Evolutionary conservation across 2,329 filamentous ascomycete species (phyloP), one percentile per base, ranked within the genome.

Genomic region (Epichloe brachyelytri): DNA sequence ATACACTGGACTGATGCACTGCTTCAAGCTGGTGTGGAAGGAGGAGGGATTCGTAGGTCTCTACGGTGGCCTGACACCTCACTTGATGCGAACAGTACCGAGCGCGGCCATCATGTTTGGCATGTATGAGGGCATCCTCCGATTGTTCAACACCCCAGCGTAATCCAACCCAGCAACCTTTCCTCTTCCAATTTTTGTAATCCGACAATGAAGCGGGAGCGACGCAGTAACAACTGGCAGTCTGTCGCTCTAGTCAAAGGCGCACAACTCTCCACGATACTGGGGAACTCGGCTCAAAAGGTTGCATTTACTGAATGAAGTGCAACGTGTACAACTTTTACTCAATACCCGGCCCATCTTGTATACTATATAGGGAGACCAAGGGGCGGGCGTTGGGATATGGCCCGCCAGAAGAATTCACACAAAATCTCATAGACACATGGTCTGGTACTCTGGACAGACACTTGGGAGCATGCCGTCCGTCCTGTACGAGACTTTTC

Each of bases 71-170:
- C 74, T 97, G 61, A 94, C 90, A 14, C 89, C 91, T 45, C 91
- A 97, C 65, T 80, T 97, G 61, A 79, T 96, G 68, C 79, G 90
- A 55, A 90, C 90, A 6, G 90, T 96, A 5, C 91, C 91, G 1
- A 93, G 86, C 59, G 89, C 91, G 7, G 89, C 87, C 58, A 95
- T 97, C 66, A 96, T 95, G 86, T 95, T 96, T 66, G 89, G 88
- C 68, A 93, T 93, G 74, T 95, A 81, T 61, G 78, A 81, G 62
- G 75, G 71, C 50, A 79, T 80, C 43, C 66, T 80, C 33, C 70
- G 71, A 5, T 58, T 77, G 5, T 72, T 75, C 53, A 60, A 71
- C 52, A 68, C 67, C 7, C 62, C 65, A 14, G 64, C 65, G 6
- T 69, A 61, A 58, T 39, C 14, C 17, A 44, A 37, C 14, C 19